phyloP scores from a whole-genome alignment of 192 early-diverging fungal genomes.

The Rhizoclosmatium sp. region DNA sequence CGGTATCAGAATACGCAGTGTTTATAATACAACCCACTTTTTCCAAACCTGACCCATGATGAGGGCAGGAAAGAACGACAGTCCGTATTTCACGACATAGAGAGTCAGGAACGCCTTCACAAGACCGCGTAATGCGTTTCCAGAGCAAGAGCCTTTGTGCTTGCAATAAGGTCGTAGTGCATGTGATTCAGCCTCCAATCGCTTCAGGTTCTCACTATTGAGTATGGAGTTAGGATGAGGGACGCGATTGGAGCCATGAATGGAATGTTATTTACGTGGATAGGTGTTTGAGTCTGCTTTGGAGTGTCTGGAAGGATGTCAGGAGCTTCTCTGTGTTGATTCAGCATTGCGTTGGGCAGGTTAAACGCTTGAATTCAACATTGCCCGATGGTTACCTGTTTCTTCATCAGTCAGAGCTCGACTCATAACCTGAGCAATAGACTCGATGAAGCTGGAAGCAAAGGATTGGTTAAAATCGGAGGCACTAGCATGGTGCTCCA shows the following conservation, averaged over 20 bases:
- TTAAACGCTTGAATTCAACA: neutral
- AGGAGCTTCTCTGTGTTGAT: slow-evolving; percentile 39
- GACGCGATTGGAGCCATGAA: neutral
- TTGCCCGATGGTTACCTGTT: slow-evolving; percentile 11
- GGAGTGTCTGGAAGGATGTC: slow-evolving; percentile 39
- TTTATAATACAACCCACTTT: slow-evolving; percentile 4
- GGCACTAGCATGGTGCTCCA: neutral
- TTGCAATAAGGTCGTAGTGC: slow-evolving; percentile 41
- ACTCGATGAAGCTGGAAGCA: slow-evolving; percentile 34
- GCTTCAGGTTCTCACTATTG: slow-evolving; percentile 41
- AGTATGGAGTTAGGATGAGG: neutral
- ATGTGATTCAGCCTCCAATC: slow-evolving; percentile 17
- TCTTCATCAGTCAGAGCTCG: slow-evolving; percentile 49
- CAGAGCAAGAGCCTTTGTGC: slow-evolving; percentile 33
- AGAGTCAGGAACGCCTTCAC: slow-evolving; percentile 46
- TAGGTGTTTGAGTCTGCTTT: slow-evolving; percentile 41
- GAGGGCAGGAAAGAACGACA: slow-evolving; percentile 33
- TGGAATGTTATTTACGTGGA: slow-evolving; percentile 33
- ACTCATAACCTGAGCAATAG: slow-evolving; percentile 42
- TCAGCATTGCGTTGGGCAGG: neutral
- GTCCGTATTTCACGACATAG: slow-evolving; percentile 45
- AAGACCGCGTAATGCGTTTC: slow-evolving; percentile 43
- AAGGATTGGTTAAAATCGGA: neutral
- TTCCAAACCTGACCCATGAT: slow-evolving; percentile 32
- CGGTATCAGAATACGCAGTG: neutral